Evolutionary conservation across 176 grass and related monocot species (phyloP), one percentile per base, ranked within the genome.

Genomic region (Oryza longistaminata): DNA sequence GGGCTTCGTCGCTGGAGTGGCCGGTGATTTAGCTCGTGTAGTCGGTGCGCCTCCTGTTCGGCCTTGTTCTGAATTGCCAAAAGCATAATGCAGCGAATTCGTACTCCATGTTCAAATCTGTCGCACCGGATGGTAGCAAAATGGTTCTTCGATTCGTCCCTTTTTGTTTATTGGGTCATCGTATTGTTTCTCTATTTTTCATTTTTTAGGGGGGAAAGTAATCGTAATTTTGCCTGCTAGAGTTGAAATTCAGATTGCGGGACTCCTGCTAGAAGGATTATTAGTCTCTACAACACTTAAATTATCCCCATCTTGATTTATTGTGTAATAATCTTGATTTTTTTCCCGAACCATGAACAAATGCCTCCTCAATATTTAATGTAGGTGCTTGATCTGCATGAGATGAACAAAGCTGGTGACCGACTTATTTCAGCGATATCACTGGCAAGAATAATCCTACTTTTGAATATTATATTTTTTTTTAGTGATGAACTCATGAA

Each of bases 351-450:
- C 11, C 48, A 39, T 70, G 9, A 7, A 50, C 45, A 16, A 64
- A 50, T 53, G 22, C 6, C 29, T 37, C 21, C 39, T 49, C 69
- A 83, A 68, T 64, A 53, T 60, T 43, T 3, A 76, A 40, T 35
- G 55, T 84, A 95, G 95, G 89, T 88, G 58, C 87, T 97, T 82
- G 93, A 97, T 81, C 86, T 97, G 22, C 92, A 77, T 64, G 92
- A 95, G 79, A 93, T 81, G 87, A 97, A 82, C 70, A 88, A 87
- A 60, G 92, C 92, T 5, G 91, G 95, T 0, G 58, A 91, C 8
- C 87, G 89, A 25, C 82, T 97, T 40, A 88, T 91, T 85, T 87
- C 90, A 26, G 95, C 92, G 11, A 87, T 97, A 21, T 83, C 91
- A 49, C 77, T 97, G 71, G 95, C 95, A 79, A 73, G 65, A 42